Evolutionary conservation across 257 asterid genomes (phyloP), one percentile per base, ranked within the genome.

Genomic region (Nicotiana tabacum): DNA sequence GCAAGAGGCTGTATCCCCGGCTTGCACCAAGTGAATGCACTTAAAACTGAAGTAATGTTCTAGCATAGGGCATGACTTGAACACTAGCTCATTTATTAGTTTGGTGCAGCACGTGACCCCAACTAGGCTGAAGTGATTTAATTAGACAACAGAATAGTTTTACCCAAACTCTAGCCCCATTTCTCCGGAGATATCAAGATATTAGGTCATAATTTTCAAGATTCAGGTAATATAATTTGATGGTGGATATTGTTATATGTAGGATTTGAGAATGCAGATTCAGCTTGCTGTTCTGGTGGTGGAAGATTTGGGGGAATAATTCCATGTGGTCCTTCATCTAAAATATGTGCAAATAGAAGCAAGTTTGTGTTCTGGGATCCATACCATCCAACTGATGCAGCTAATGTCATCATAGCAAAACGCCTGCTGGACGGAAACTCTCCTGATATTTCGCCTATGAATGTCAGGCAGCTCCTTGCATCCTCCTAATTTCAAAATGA

Each of bases 331-430:
- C 93, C 95, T 9, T 6, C 90, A 27, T 92, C 97, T 1, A 89
- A 80, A 81, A 83, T 91, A 0, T 94, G 98, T 86, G 82, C 57
- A 72, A 92, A 91, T 77, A 85, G 97, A 80, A 89, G 94, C 43
- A 94, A 91, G 43, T 90, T 87, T 81, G 93, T 91, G 39, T 94
- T 94, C 37, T 94, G 98, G 98, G 98, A 94, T 88, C 88, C 97
- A 67, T 92, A 65, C 29, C 98, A 94, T 82, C 98, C 97, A 35
- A 43, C 90, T 2, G 95, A 94, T n/a, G 90, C 98, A 15, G 90
- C 94, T 39, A 92, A 94, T 68, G 8, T 77, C 16, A 29, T 94
- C 43, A 84, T 89, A 11, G 93, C 98, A 6, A 85, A 77, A 62
- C 90, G 97, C 17, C 77, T 94, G 29, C 6, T 91, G 51, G 85